Percentiles rank a stretch among this genome's conserved stretches.
phyloP scores from a whole-genome alignment of 345 rosid genomes.

The Melaleuca quinquenervia region DNA sequence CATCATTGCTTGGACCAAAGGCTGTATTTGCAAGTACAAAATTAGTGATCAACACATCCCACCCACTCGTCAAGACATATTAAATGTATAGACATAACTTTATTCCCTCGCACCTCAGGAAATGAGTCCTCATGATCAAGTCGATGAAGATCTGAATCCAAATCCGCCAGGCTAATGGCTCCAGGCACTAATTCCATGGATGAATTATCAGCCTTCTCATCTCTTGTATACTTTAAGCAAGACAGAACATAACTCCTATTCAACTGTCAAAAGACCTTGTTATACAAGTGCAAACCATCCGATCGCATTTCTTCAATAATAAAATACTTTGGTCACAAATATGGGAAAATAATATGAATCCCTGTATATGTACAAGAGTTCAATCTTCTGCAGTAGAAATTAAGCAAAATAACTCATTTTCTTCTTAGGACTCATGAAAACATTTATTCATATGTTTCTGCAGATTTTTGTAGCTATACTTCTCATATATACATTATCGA shows the following conservation, averaged over 20 bases:
- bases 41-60: neutral
- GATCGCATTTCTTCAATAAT: neutral
- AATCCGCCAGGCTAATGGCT: neutral
- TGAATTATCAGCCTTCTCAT: neutral
- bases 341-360: no score
- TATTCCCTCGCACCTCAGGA: neutral
- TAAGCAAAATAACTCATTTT: neutral
- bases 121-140: neutral
- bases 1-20: neutral
- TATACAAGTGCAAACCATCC: neutral
- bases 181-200: neutral
- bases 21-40: neutral
- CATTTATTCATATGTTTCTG: neutral
- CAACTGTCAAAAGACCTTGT: neutral
- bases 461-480: neutral
- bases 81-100: neutral
- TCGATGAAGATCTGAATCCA: neutral
- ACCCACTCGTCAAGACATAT: neutral
- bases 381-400: neutral
- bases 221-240: neutral
- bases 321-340: neutral
- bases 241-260: neutral
- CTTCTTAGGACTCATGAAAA: neutral
- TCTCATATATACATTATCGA: neutral
- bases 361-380: neutral